These are phyloP conservation scores for Mortierella sp. DNA, from an alignment of 371 early-diverging fungal genomes.

Conservation along the genomic window DNA sequence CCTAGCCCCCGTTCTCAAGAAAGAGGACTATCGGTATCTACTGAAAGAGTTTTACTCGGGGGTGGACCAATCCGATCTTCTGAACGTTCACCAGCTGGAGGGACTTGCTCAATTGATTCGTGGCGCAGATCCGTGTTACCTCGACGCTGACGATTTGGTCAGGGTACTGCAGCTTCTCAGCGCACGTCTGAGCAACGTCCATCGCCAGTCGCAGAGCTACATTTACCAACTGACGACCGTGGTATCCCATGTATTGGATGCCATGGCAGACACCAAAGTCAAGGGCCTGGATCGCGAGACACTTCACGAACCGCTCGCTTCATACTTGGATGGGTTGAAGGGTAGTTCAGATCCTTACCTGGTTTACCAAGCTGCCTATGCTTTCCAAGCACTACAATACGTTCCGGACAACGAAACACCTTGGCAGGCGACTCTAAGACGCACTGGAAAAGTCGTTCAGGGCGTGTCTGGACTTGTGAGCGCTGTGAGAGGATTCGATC, in stretches of 20 bases:
- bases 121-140: neutral
- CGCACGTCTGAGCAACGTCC: neutral
- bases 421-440: too few relatives aligned
- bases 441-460: too few relatives aligned
- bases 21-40: neutral
- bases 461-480: too few relatives aligned
- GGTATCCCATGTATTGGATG: neutral
- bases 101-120: constrained; percentile 4
- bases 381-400: too few relatives aligned
- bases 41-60: neutral
- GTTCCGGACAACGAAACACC: too few relatives aligned
- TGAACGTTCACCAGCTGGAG: neutral
- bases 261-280: constrained; percentile 8
- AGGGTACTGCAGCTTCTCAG: neutral
- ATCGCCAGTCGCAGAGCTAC: neutral
- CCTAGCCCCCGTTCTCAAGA: constrained; percentile 3
- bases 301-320: constrained; percentile 1
- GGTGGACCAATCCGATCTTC: neutral
- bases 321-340: neutral
- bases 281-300: neutral
- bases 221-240: neutral
- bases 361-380: neutral
- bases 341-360: constrained; percentile 1
- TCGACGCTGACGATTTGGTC: constrained; percentile 13
- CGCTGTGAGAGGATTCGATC: too few relatives aligned